These are phyloP conservation scores for Stachybotrys chlorohalonatus DNA, from an alignment of 2,329 filamentous ascomycete genomes.

Conservation along the genomic window DNA sequence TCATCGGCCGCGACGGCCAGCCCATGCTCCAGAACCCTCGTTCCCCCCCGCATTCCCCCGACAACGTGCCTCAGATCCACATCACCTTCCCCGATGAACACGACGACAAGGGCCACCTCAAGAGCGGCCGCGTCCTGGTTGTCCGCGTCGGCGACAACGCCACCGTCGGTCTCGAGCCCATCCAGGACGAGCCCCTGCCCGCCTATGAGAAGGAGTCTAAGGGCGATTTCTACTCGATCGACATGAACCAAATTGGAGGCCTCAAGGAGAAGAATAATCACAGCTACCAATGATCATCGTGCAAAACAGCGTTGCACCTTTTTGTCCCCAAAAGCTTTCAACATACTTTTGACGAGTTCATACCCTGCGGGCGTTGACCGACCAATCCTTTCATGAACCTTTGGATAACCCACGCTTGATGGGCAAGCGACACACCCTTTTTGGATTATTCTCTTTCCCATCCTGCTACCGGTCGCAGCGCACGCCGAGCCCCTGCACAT, in stretches of 20 bases:
- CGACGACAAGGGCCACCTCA: slow-evolving; percentile 71
- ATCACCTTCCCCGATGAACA: slow-evolving; percentile 97
- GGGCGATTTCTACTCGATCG: slow-evolving; percentile 81
- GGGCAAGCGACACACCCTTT: slow-evolving; percentile 8
- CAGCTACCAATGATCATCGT: slow-evolving; percentile 22
- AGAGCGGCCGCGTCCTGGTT: slow-evolving; percentile 81
- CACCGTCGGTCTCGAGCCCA: slow-evolving; percentile 77
- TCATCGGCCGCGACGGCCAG: slow-evolving; percentile 69
- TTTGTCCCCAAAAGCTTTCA: not conserved
- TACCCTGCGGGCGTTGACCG: slow-evolving; percentile 3
- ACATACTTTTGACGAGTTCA: not conserved
- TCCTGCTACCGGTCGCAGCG: not conserved
- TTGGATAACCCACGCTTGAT: slow-evolving; percentile 13
- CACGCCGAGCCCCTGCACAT: slow-evolving; percentile 10
- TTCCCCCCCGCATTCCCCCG: slow-evolving; percentile 69
- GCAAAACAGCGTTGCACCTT: too few relatives aligned
- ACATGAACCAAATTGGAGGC: slow-evolving; percentile 89
- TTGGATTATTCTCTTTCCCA: slow-evolving; percentile 9
- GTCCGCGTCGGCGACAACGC: slow-evolving; percentile 84
- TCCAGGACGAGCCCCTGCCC: slow-evolving; percentile 71
- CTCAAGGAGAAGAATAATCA: slow-evolving; percentile 75
- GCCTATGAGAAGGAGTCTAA: slow-evolving; percentile 79
- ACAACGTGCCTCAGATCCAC: slow-evolving; percentile 85
- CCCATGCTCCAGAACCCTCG: slow-evolving; percentile 68
- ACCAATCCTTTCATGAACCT: slow-evolving; percentile 15